Percentiles rank a stretch among this genome's conserved stretches.
These are phyloP conservation scores for Alternaria infectoria DNA, from an alignment of 2,329 filamentous ascomycete genomes.

Conservation along the genomic window DNA sequence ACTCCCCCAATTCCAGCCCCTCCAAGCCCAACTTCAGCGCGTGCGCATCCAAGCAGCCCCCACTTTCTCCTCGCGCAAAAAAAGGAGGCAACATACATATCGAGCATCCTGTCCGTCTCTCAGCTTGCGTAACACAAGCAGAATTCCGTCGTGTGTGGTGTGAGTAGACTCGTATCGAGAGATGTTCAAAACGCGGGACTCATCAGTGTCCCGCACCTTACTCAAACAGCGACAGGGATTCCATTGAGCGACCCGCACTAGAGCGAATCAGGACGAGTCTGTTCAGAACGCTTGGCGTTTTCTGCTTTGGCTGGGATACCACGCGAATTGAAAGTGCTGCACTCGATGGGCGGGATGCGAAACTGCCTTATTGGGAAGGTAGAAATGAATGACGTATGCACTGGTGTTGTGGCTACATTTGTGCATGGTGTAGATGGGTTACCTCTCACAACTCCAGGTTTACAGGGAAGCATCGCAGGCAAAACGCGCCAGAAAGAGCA, in stretches of 20 bases:
- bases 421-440: neutral
- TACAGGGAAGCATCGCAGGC: conserved; percentile 1
- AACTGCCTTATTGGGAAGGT: neutral
- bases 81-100: conserved; percentile 27
- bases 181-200: conserved; percentile 10
- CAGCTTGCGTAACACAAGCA: neutral
- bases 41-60: neutral
- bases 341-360: neutral
- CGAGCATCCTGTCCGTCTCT: conserved; percentile 34
- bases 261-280: neutral
- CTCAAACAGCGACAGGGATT: conserved; percentile 10
- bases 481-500: neutral
- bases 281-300: neutral
- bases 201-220: conserved; percentile 13
- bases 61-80: neutral
- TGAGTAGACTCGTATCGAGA: conserved; percentile 4
- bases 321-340: neutral
- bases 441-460: neutral
- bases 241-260: conserved; percentile 8
- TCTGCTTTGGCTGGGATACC: neutral
- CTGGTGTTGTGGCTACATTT: neutral
- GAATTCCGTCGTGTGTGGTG: conserved; percentile 22
- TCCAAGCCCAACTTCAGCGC: neutral
- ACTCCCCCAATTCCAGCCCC: neutral
- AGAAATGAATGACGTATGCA: neutral